phyloP scores from a whole-genome alignment of 768 basidiomycete genomes.

The Xerocomellus dryophilus region DNA sequence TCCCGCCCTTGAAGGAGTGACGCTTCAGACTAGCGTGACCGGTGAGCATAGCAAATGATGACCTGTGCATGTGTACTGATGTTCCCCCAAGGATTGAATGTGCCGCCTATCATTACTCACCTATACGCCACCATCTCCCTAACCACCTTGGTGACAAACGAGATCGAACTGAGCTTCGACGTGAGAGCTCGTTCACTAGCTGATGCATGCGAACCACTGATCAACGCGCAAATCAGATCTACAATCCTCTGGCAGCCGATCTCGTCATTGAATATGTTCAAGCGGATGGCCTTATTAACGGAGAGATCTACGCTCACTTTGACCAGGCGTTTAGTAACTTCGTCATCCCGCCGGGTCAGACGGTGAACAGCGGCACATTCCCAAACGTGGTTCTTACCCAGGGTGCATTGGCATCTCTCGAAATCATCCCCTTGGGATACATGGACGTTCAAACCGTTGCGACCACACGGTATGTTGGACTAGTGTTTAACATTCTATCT shows the following conservation, averaged over 20 bases:
- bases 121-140: conserved; percentile 53
- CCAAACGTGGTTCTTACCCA: conserved; percentile 55
- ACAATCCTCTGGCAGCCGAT: conserved; percentile 57
- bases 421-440: conserved; percentile 50
- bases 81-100: conserved; percentile 39
- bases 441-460: conserved; percentile 53
- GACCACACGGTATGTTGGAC: conserved; percentile 37
- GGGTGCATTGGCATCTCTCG: conserved; percentile 55
- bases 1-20: conserved; percentile 52
- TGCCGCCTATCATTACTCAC: conserved; percentile 55
- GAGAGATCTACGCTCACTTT: conserved; percentile 57
- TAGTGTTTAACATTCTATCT: background rate
- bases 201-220: background rate
- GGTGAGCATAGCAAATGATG: conserved; percentile 33
- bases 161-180: conserved; percentile 56
- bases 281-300: conserved; percentile 50
- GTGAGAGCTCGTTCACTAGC: conserved; percentile 33
- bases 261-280: conserved; percentile 58
- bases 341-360: conserved; percentile 53
- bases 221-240: conserved; percentile 31
- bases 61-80: background rate
- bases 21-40: conserved; percentile 46
- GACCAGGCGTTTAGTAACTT: conserved; percentile 52
- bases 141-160: conserved; percentile 45
- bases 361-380: conserved; percentile 60